Evolutionary conservation across 2,329 filamentous ascomycete species (phyloP), one percentile per base, ranked within the genome.

Genomic region (Triangularia verruculosa): DNA sequence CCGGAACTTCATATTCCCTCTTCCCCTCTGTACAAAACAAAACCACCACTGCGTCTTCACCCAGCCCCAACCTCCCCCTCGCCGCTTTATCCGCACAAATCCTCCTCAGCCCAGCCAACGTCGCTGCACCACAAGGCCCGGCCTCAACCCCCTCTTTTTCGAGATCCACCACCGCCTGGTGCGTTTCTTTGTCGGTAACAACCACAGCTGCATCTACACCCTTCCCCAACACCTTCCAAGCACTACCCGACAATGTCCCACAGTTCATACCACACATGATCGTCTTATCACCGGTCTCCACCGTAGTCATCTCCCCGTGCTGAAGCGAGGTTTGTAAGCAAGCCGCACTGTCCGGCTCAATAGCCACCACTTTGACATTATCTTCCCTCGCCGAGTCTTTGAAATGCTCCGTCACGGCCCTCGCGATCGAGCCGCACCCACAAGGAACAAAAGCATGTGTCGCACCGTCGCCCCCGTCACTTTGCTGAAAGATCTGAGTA

Each of bases 261-360:
- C 89, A 93, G 67, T 90, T 86, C 78, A 93, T 84, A 0, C 89
- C 90, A 43, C 83, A 82, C 89, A 93, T 92, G 69, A 91, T 91
- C 0, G 88, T 92, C 2, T 83, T 76, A 47, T 47, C 39, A 0
- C 77, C 78, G 0, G 88, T 91, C 7, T 73, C 63, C 1, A 89
- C 79, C 0, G 82, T 73, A 0, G 78, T 79, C 2, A 81, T 74
- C 34, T 79, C 69, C 0, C 83, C 85, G 0, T 73, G 74, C 17
- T 78, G 73, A 1, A 90, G 73, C 32, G 83, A 86, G 34, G 80
- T 78, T 63, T 80, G 80, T 7, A 90, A 73, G 66, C 84, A 88
- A 0, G 86, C 81, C 0, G 83, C 90, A 0, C 83, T 85, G 17
- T 88, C 85, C 0, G 90, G 86, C 72, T 94, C 91, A 0, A 92